Conservation (phyloP, 2,329 filamentous ascomycete species). For the Scedosporium aurantiacum region DNA sequence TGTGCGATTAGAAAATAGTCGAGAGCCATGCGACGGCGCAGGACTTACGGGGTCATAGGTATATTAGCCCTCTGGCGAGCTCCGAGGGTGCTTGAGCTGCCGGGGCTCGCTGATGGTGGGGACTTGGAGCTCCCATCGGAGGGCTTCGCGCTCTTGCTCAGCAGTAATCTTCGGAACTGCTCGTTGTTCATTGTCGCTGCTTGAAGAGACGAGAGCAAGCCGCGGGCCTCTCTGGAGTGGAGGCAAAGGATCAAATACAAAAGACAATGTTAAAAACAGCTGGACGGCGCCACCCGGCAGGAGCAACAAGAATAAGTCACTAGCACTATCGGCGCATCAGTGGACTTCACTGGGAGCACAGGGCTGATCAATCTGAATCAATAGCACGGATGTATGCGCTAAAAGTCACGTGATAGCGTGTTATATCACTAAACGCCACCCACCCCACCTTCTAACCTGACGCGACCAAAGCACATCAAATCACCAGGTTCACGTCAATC, state of each 20-base stretch:
- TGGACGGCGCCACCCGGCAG: too few species aligned
- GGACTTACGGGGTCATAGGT: slow-evolving; percentile 80
- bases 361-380: too few species aligned
- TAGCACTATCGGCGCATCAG: too few species aligned
- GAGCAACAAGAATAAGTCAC: too few species aligned
- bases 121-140: slow-evolving; percentile 32
- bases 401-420: slow-evolving; percentile 29
- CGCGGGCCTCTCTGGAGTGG: too few species aligned
- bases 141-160: slow-evolving; percentile 33
- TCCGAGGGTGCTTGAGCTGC: slow-evolving; percentile 46
- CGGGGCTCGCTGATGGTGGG: slow-evolving; percentile 21
- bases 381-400: not conserved
- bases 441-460: not conserved
- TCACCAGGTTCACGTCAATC: not conserved
- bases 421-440: slow-evolving; percentile 9
- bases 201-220: too few species aligned
- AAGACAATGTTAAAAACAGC: too few species aligned
- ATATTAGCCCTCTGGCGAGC: slow-evolving; percentile 72
- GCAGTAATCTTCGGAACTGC: slow-evolving; percentile 75
- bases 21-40: not conserved
- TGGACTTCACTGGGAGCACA: too few species aligned
- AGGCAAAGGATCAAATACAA: too few species aligned
- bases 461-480: not conserved
- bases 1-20: not conserved
- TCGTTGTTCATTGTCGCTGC: slow-evolving; percentile 77